Conservation (phyloP, 257 asterid genomes). For the Cordia subcordata region DNA sequence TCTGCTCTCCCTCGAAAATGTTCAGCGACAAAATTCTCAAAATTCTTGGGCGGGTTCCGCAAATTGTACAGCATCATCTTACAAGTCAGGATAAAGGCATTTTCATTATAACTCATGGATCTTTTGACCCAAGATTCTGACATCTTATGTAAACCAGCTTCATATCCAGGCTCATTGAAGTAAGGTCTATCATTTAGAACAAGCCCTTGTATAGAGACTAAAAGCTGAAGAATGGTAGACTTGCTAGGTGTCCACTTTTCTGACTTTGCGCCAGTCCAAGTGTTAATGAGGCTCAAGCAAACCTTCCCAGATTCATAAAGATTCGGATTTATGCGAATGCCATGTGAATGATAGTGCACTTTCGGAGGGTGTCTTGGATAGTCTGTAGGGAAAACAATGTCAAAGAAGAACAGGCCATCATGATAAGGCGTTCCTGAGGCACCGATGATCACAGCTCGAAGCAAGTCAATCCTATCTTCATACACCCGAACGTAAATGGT, state of each 20-base stretch:
- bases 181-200: conserved; percentile 51
- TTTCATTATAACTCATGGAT: conserved; percentile 31
- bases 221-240: conserved; percentile 50
- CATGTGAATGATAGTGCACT: conserved; percentile 44
- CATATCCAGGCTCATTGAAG: conserved; percentile 47
- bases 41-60: conserved; percentile 35
- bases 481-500: conserved; percentile 48
- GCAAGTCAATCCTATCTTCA: conserved; percentile 46
- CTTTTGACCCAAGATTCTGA: background rate
- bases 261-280: conserved; percentile 27
- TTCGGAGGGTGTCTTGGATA: conserved; percentile 50
- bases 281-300: conserved; percentile 53
- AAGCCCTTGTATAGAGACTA: conserved; percentile 63
- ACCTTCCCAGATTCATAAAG: conserved; percentile 35
- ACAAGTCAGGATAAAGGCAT: conserved; percentile 35
- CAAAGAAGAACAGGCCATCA: conserved; percentile 69
- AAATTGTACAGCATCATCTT: conserved; percentile 32
- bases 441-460: conserved; percentile 65
- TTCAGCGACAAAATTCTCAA: conserved; percentile 32
- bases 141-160: background rate
- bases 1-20: conserved; percentile 28
- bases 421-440: conserved; percentile 56
- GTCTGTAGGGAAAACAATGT: conserved; percentile 41
- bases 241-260: conserved; percentile 36
- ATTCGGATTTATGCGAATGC: conserved; percentile 50